Evolutionary conservation across 2,329 filamentous ascomycete species (phyloP).

Genomic region (Aspergillus viridinutans): DNA sequence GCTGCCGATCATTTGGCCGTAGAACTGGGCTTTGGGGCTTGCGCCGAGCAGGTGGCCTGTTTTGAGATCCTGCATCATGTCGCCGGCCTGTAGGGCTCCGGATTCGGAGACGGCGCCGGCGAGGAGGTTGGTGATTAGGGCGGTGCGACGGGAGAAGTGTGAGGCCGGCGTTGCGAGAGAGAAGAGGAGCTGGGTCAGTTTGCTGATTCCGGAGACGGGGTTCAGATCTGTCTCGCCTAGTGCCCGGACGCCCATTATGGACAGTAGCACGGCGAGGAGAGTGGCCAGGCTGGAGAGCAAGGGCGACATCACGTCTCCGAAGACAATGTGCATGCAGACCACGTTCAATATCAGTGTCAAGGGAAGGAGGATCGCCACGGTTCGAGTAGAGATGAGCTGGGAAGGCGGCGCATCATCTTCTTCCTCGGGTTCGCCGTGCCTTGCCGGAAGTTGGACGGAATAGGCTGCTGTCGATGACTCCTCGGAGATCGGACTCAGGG

Average conservation of each 20-base stretch:
- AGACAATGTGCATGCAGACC: slow-evolving; percentile 73
- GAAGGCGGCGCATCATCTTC: slow-evolving; percentile 77
- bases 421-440: slow-evolving; percentile 26
- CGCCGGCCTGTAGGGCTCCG: slow-evolving; percentile 87
- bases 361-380: slow-evolving; percentile 70
- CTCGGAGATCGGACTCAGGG: slow-evolving; percentile 21
- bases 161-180: slow-evolving; percentile 74
- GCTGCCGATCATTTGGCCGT: slow-evolving; percentile 88
- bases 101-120: slow-evolving; percentile 83
- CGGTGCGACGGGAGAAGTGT: slow-evolving; percentile 70
- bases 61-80: slow-evolving; percentile 96
- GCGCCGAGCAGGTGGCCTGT: slow-evolving; percentile 91
- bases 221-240: slow-evolving; percentile 86
- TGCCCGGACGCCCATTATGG: slow-evolving; percentile 62
- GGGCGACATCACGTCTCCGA: slow-evolving; percentile 75
- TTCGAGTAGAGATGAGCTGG: slow-evolving; percentile 70
- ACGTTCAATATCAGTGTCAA: slow-evolving; percentile 77
- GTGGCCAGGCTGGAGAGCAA: slow-evolving; percentile 74
- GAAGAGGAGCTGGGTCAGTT: slow-evolving; percentile 93
- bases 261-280: slow-evolving; percentile 69
- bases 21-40: slow-evolving; percentile 91
- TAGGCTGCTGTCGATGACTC: slow-evolving; percentile 14
- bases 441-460: background rate
- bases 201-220: slow-evolving; percentile 92
- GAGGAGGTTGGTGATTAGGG: slow-evolving; percentile 91